Base-by-base conservation (phyloP, 1,139 yeast genomes). In the Debaryomycetaceae sp. region DNA sequence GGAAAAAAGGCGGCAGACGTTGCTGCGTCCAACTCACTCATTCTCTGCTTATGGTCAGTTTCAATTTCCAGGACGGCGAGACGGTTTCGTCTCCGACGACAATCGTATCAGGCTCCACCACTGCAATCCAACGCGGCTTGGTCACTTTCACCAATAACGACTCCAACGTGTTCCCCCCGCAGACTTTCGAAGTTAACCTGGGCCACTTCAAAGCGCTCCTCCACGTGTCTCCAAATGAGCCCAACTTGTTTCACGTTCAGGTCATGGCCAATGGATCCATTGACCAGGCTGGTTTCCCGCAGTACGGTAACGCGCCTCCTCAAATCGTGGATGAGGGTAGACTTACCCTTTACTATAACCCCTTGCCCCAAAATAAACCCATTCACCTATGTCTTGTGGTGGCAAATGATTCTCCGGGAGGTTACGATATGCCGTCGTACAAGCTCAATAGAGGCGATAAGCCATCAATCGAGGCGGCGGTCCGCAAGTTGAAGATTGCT, bases 401-500 rank as follows among this genome's bases (percentile, higher is more conserved):
- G 5, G 97, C 85, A 2, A 67, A 60, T 31, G 98, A 90, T 44
- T 82, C 95, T 2, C 72, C 75, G 4, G 73, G 74, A 6, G 38
- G 53, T 6, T 87, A 73, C 48, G 97, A 90, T 46, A 73, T 86
- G 44, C 92, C 93, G 2, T 47, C 53, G 4, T 63, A 73, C 32
- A 72, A 73, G 37, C 39, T 53, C 16, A 51, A 56, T 24, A 52
- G 65, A 24, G 68, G 68, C 0, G 94, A 83, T 41, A 77, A 76
- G 2, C 77, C 85, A 36, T 72, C 66, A n/a, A 47, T 87, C 15
- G 78, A 77, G 13, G 53, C 76, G n/a, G 96, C 96, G 0, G 58
- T 83, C 15, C 62, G 64, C 39, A 86, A 83, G 49, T 51, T 90
- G 39, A 73, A 94, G 42, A 72, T 85, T 36, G 96, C 87, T 5